These are phyloP conservation scores for Avena atlantica DNA, from an alignment of 176 grass and related monocot genomes.

Conservation along the genomic window DNA sequence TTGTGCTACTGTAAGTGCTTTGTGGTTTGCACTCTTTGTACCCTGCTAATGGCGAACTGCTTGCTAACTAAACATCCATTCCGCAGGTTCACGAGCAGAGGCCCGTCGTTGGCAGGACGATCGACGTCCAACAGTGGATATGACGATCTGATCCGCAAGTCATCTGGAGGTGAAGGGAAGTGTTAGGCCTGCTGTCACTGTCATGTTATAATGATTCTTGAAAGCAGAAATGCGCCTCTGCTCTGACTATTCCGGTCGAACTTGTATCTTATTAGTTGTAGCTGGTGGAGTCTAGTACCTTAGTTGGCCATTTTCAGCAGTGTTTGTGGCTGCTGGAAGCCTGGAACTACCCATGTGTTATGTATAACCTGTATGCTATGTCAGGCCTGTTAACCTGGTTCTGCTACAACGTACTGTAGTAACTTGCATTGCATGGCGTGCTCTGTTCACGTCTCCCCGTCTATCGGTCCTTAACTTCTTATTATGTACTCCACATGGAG, in stretches of 20 bases:
- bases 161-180: slow-evolving; percentile 47
- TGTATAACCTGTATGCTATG: slow-evolving; percentile 38
- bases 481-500: too few relatives aligned
- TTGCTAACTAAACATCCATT: background rate
- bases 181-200: background rate
- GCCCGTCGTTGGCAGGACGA: slow-evolving; percentile 69
- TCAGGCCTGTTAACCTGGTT: slow-evolving; percentile 23
- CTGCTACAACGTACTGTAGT: background rate
- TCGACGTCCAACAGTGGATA: slow-evolving; percentile 67
- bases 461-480: background rate
- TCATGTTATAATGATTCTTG: slow-evolving; percentile 33
- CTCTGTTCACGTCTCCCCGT: background rate
- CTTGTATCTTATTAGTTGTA: slow-evolving; percentile 43
- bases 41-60: slow-evolving; percentile 9
- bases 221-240: background rate
- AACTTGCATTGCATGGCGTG: background rate
- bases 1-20: slow-evolving; percentile 59
- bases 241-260: slow-evolving; percentile 18
- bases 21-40: slow-evolving; percentile 8
- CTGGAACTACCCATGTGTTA: slow-evolving; percentile 18
- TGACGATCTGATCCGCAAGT: slow-evolving; percentile 51
- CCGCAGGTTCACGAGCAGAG: slow-evolving; percentile 74
- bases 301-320: slow-evolving; percentile 33
- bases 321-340: slow-evolving; percentile 29
- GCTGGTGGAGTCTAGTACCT: slow-evolving; percentile 24